Conservation (phyloP, 305 asterid species). For the Rubia tinctorum region DNA sequence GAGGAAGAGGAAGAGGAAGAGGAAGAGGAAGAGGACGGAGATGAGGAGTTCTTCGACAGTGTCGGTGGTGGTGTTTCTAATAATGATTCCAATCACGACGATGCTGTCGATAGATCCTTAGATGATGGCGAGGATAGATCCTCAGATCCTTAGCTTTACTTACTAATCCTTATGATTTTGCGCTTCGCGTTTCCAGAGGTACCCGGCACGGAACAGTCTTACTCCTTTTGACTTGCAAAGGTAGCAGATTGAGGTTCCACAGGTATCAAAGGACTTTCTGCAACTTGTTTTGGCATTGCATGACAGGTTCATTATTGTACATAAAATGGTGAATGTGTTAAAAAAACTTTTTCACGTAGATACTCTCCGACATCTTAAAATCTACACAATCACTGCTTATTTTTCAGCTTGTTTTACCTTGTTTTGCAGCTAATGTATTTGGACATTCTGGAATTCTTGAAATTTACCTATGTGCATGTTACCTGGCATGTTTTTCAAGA, state of each 20-base stretch:
- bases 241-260: constrained; percentile 35
- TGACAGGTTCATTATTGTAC: constrained; percentile 26
- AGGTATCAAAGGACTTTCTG: constrained; percentile 39
- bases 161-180: constrained; percentile 36
- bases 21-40: constrained; percentile 26
- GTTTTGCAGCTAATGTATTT: too few relatives aligned
- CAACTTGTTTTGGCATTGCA: constrained; percentile 44
- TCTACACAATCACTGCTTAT: not conserved
- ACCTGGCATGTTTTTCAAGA: too few relatives aligned
- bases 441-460: too few relatives aligned
- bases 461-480: not conserved
- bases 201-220: constrained; percentile 36
- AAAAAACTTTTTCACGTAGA: not conserved
- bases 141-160: constrained; percentile 18
- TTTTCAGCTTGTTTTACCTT: not conserved
- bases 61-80: constrained; percentile 5
- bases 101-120: not conserved
- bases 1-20: constrained; percentile 19
- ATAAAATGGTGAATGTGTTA: constrained; percentile 20
- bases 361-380: too few relatives aligned
- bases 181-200: constrained; percentile 50
- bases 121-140: constrained; percentile 17
- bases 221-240: constrained; percentile 54
- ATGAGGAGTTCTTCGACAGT: constrained; percentile 17
- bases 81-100: constrained; percentile 1